Base-by-base conservation (phyloP, 352 stramenopile genomes). In the Phytopythium ostracodes region DNA sequence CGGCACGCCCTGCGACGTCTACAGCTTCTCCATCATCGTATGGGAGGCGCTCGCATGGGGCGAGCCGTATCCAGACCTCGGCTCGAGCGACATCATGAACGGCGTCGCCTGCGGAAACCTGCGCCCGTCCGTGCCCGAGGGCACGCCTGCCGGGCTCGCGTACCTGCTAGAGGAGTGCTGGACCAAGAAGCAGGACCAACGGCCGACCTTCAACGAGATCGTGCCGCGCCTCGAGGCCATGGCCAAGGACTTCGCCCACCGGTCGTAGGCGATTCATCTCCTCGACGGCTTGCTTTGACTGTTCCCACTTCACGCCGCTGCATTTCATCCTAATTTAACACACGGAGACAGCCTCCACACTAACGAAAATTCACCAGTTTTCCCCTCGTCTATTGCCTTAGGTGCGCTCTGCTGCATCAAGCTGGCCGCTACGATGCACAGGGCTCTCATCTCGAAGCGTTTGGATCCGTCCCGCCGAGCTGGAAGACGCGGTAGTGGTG, bases 1-100 rank as follows among this genome's bases (percentile, higher is more conserved):
- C 59, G 79, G 83, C 59, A 89, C 75, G 24, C 73, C 84, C 1
- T 93, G 84, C 60, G 82, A 95, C 57, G 83, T 95, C 50, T 95
- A 92, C 71, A 93, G 79, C 68, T 95, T 93, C 64, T 95, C 84
- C n/a, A 93, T 95, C 68, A 95, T 93, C 46, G 81, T 95, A n/a
- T 95, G 82, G 82, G 82, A 93, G 56, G 82, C 75, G 8, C 77
- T 95, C 18, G 83, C 79, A 2, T 92, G 84, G 84, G 77, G 75
- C 22, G 82, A 95, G 65, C 84, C 82, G 25, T 95, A 93, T 65
- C 84, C 79, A 12, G 79, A 91, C 46, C 64, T 93, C 29, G 82
- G 81, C 29, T 92, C 84, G 29, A 95, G 80, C 56, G 82, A 93
- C 59, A 91, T 94, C 44, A 92, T 94, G 84, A 92, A 92, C 56